phyloP scores from a whole-genome alignment of 202 grass and related monocot species.

The Digitaria exilis region DNA sequence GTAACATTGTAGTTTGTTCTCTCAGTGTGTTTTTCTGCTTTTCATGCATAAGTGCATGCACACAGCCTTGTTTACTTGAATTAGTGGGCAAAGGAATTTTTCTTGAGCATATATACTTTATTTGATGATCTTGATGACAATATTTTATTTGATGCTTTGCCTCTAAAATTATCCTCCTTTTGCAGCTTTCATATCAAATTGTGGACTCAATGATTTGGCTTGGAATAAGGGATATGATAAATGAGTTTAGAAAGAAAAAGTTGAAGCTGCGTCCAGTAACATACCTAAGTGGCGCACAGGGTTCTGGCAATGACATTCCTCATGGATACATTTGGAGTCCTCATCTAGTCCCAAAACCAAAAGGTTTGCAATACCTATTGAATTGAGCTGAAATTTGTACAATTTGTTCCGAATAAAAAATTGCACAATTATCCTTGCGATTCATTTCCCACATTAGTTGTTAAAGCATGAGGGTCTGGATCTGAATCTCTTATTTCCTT shows the following conservation, averaged over 20 bases:
- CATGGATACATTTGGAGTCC: constrained; percentile 99
- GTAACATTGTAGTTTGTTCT: not conserved
- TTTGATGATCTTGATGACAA: not conserved
- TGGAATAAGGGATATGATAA: constrained; percentile 98
- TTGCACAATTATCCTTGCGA: constrained; percentile 21
- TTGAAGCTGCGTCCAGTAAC: constrained; percentile 94
- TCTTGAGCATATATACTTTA: constrained; percentile 30
- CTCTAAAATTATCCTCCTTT: constrained; percentile 14
- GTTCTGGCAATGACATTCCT: constrained; percentile 78
- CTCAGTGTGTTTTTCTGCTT: not conserved
- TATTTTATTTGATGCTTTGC: constrained; percentile 4
- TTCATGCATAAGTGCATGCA: not conserved
- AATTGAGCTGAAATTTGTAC: constrained; percentile 4
- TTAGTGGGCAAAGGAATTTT: not conserved
- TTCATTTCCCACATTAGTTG: constrained; percentile 17
- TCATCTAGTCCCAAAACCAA: constrained; percentile 89
- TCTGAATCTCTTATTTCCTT: not conserved
- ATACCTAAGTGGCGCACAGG: constrained; percentile 83
- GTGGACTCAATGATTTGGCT: constrained; percentile 99
- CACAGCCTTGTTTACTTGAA: no score
- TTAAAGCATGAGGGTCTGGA: not conserved
- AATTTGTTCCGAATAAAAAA: no score
- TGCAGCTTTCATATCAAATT: constrained; percentile 94
- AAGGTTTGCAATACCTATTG: constrained; percentile 51
- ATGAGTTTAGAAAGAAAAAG: constrained; percentile 95